Evolutionary conservation across 2,329 filamentous ascomycete species (phyloP).

Genomic region (Ophiostoma montium): DNA sequence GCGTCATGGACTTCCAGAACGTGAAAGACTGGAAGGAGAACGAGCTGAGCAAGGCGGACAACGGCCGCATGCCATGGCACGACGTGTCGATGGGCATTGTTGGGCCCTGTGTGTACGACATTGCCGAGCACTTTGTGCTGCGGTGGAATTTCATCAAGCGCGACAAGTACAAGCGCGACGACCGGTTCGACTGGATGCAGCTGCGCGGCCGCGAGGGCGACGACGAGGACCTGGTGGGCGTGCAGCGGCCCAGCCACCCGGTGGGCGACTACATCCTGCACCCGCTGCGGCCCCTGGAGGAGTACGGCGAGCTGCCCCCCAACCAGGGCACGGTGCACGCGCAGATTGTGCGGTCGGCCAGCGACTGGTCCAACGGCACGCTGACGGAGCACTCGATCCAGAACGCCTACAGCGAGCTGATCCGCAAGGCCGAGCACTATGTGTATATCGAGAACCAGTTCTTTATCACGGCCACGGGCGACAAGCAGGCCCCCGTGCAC

Average conservation of each 20-base stretch:
- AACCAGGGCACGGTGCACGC: slow-evolving; percentile 61
- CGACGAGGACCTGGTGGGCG: slow-evolving; percentile 73
- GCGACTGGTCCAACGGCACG: slow-evolving; percentile 89
- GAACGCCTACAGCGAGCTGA: slow-evolving; percentile 74
- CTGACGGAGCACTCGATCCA: slow-evolving; percentile 73
- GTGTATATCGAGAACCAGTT: slow-evolving; percentile 99
- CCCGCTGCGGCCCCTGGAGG: slow-evolving; percentile 54
- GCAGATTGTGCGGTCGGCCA: slow-evolving; percentile 78
- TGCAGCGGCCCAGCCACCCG: slow-evolving; percentile 78
- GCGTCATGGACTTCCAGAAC: slow-evolving; percentile 87
- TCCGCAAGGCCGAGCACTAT: slow-evolving; percentile 75
- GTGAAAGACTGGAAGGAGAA: slow-evolving; percentile 90
- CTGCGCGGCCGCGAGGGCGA: slow-evolving; percentile 62
- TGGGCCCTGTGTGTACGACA: slow-evolving; percentile 81
- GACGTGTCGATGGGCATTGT: slow-evolving; percentile 88
- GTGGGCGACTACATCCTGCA: slow-evolving; percentile 80
- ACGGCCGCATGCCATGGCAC: slow-evolving; percentile 95
- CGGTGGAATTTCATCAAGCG: slow-evolving; percentile 96
- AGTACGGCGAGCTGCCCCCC: slow-evolving; percentile 37
- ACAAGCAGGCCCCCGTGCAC: slow-evolving; percentile 72
- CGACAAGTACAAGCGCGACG: slow-evolving; percentile 91
- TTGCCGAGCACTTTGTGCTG: slow-evolving; percentile 87
- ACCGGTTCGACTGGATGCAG: slow-evolving; percentile 70
- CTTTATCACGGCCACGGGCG: slow-evolving; percentile 88
- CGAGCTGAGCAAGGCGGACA: slow-evolving; percentile 80